Base-by-base conservation (phyloP, 2,329 filamentous ascomycete genomes). In the Cladosporium sp. region DNA sequence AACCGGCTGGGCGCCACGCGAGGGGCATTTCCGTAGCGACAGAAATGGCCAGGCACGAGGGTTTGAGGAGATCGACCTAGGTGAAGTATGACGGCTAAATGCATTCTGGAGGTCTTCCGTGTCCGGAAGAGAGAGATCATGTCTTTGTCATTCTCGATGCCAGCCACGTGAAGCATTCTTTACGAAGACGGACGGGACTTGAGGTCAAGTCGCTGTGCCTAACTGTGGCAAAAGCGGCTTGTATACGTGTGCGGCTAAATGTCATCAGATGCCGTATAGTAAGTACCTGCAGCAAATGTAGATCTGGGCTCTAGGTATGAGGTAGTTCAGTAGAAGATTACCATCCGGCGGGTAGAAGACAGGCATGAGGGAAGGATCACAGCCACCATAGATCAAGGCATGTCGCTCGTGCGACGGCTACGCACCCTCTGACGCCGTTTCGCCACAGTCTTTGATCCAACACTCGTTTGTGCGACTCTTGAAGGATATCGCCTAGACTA, bases 1-100 rank as follows among this genome's bases (percentile, higher is more conserved):
- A 48, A 48, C 45, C 45, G 45, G 45, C 45, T 48, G 36, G 45
- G 45, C 45, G 38, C 36, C 45, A 48, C 36, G 45, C 45, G 45
- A 36, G 45, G 45, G 32, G 32, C 32, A 35, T 15, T 35, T n/a
- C 32, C 32, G n/a, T n/a, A 27, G 9, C 22, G 9, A 27, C 22
- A 27, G 4, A 27, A 9, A 15, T 35, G 12, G 15, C 27, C 45
- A 39, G 16, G 45, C 32, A 39, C 45, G 30, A 25, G 35, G 25
- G 9, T 12, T 48, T 48, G 36, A 35, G 36, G 8, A 40, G 36
- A 40, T 48, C 36, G 9, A 40, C n/a, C 22, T 29, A 19, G 20
- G 5, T 27, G 15, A 29, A 15, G 22, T 29, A 29, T 27, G 36
- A 36, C 45, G 45, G 45, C 45, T 48, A 48, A 48, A 48, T 48